Evolutionary conservation across 2,329 filamentous ascomycete species (phyloP).

Genomic region (Penicillium occitanis): DNA sequence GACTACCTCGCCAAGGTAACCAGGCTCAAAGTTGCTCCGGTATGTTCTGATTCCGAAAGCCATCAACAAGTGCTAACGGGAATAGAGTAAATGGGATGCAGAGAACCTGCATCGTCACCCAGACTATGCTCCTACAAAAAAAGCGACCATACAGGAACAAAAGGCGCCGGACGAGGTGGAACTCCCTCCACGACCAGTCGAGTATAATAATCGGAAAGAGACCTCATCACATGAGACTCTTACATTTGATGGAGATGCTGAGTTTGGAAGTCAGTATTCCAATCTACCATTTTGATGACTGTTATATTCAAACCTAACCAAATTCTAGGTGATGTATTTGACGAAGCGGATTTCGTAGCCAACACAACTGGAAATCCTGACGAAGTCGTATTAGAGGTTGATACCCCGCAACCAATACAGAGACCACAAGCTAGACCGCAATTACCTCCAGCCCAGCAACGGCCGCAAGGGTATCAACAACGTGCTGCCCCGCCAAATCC

Average conservation of each 20-base stretch:
- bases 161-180: conserved; percentile 49
- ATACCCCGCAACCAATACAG: conserved; percentile 29
- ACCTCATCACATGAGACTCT: conserved; percentile 29
- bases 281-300: not conserved
- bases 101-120: conserved; percentile 78
- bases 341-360: conserved; percentile 74
- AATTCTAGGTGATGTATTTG: conserved; percentile 60
- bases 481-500: conserved; percentile 27
- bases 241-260: conserved; percentile 42
- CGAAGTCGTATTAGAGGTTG: conserved; percentile 62
- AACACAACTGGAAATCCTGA: conserved; percentile 70
- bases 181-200: conserved; percentile 37
- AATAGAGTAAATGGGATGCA: conserved; percentile 68
- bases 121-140: conserved; percentile 65
- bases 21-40: conserved; percentile 76
- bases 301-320: not conserved
- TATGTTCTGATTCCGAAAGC: conserved; percentile 29
- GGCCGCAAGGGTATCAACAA: conserved; percentile 25
- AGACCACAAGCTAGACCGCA: conserved; percentile 26
- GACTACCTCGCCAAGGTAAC: conserved; percentile 87
- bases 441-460: conserved; percentile 24
- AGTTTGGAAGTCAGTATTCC: conserved; percentile 43
- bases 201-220: conserved; percentile 30
- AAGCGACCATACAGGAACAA: conserved; percentile 47
- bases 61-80: conserved; percentile 3